Conservation (phyloP, 306 rosid genomes). For the Erythrophleum fordii region DNA sequence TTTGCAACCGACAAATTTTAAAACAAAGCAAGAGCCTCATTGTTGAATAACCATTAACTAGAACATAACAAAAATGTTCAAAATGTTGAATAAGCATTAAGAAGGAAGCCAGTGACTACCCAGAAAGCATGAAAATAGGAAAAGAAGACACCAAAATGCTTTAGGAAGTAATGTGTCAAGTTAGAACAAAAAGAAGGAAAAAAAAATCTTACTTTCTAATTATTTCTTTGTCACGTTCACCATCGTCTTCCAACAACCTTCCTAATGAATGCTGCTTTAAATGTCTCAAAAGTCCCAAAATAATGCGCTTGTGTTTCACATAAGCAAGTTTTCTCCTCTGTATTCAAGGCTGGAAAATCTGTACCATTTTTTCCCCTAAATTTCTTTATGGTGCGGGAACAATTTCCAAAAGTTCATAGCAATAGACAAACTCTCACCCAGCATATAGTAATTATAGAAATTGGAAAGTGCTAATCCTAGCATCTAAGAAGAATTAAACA, state of each 20-base stretch:
- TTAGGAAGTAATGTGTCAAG: neutral
- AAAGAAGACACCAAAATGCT: constrained; percentile 27
- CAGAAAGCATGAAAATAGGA: neutral
- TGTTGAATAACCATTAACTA: no score
- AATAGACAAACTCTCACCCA: constrained; percentile 13
- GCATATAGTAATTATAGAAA: constrained; percentile 33
- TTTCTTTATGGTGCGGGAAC: constrained; percentile 3
- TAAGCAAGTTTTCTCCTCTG: no score
- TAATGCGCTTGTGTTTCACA: constrained; percentile 75
- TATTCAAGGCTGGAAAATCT: constrained; percentile 92
- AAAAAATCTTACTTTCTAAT: constrained; percentile 58
- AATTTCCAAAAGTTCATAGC: constrained; percentile 7
- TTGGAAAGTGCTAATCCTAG: no score
- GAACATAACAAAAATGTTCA: no score
- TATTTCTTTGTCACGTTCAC: constrained; percentile 64
- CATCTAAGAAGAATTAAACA: neutral
- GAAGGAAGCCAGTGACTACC: constrained; percentile 29
- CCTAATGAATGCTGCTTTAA: constrained; percentile 62
- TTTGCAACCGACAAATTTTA: no score
- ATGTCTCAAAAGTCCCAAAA: constrained; percentile 69
- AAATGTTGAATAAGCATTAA: constrained; percentile 24
- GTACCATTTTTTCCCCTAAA: constrained; percentile 37
- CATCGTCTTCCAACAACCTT: constrained; percentile 61
- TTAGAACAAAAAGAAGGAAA: constrained; percentile 34
- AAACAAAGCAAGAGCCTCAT: no score